Evolutionary conservation across 768 basidiomycete genomes (phyloP), one percentile per base, ranked within the genome.

Genomic region (Trametes cingulata): DNA sequence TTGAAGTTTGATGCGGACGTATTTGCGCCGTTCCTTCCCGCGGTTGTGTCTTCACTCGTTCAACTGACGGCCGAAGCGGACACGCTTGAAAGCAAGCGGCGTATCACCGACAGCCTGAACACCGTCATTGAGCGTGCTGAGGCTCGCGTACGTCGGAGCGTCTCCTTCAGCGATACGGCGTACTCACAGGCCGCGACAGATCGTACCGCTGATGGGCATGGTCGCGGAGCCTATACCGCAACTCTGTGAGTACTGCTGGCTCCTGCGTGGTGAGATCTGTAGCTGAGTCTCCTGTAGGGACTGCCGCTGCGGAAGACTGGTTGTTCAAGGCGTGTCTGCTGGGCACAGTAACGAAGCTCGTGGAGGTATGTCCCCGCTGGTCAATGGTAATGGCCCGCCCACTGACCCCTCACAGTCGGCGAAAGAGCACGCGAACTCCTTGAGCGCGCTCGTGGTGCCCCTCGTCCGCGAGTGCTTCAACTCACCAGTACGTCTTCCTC

Each of bases 11-110:
- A 90, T 42, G 69, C 80, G 14, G 71, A 82, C 27, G 67, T 76
- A 14, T 93, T 96, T 68, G 73, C 79, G n/a, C 91, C 90, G 3
- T 90, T 83, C 72, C 74, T 96, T 27, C 77, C 82, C 2, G 70
- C 76, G 0, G 78, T 82, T 0, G 78, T 94, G 20, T 75, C 79
- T n/a, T 83, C 87, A 52, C 78, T 95, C 1, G 78, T 93, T n/a
- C 75, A 70, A 47, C 75, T 96, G 24, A 80, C 93, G 61, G 82
- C 79, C 3, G 90, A 94, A 68, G 85, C 85, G 0, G 86, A 91
- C 45, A 85, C 86, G 2, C 75, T 87, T 20, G 93, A 95, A 69
- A 89, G 82, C 70, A 92, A 92, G 72, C 83, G 84, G 40, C 80
- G 88, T 58, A 78, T 95, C n/a, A 84, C 85, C 27, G 77, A 78